A percentile compares a stretch with the other conserved stretches of the same genome.
phyloP scores from a whole-genome alignment of 352 stramenopile genomes.

The Aphanomyces cochlioides region DNA sequence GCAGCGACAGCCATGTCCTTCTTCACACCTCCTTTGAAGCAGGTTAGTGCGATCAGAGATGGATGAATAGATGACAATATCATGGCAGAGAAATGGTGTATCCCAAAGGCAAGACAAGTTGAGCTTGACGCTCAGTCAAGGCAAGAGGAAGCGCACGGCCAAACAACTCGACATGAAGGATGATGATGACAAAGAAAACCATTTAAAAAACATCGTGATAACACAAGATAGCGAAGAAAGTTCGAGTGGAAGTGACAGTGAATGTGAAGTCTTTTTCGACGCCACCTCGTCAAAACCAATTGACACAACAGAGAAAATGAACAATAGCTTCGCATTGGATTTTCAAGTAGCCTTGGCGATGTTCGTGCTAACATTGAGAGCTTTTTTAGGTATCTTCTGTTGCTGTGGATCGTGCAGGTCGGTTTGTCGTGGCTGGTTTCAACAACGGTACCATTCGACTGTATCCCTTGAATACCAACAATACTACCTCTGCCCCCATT shows the following conservation, averaged over 20 bases:
- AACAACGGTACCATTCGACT: conserved; percentile 64
- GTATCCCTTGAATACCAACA: conserved; percentile 50
- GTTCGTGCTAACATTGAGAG: no score
- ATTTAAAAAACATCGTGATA: conserved; percentile 8
- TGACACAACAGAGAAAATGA: background rate
- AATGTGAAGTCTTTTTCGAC: conserved; percentile 29
- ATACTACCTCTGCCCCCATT: background rate
- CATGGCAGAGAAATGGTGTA: background rate
- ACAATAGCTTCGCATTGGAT: conserved; percentile 26
- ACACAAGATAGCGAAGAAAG: conserved; percentile 10
- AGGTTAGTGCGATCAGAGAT: conserved; percentile 3
- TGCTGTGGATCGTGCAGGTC: conserved; percentile 57
- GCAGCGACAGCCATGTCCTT: conserved; percentile 17
- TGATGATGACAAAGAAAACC: conserved; percentile 5
- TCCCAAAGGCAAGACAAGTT: background rate
- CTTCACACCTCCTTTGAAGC: conserved; percentile 29
- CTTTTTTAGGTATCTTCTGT: conserved; percentile 64
- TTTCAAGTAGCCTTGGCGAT: conserved; percentile 18
- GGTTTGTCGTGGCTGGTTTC: conserved; percentile 77
- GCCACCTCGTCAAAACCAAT: conserved; percentile 3
- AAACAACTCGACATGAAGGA: conserved; percentile 24
- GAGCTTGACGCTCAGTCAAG: conserved; percentile 24
- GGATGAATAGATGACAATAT: background rate
- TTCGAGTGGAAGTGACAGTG: conserved; percentile 21
- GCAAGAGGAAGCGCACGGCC: conserved; percentile 24